Percentiles rank a stretch among this genome's conserved stretches.
These are phyloP conservation scores for Nectriaceae sp. DNA, from an alignment of 2,329 filamentous ascomycete genomes.

Conservation along the genomic window DNA sequence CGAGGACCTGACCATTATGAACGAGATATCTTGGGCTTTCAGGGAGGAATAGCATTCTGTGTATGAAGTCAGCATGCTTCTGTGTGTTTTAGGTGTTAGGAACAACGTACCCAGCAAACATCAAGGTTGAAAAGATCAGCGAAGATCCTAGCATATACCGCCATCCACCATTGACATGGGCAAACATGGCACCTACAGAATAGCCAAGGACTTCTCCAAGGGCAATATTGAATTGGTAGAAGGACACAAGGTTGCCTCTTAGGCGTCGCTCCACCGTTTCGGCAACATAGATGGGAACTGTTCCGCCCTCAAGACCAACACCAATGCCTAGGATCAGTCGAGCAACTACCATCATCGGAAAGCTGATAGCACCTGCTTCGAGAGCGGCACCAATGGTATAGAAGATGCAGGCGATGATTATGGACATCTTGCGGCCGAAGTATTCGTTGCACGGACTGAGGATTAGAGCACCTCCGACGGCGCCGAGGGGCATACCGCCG, in stretches of 20 bases:
- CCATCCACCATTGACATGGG: slow-evolving; percentile 71
- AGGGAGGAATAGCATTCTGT: neutral
- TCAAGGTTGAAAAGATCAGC: slow-evolving; percentile 61
- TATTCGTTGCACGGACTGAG: slow-evolving; percentile 68
- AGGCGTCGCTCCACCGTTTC: slow-evolving; percentile 69
- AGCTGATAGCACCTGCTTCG: slow-evolving; percentile 68
- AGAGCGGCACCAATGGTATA: slow-evolving; percentile 72
- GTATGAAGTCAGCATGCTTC: slow-evolving; percentile 22
- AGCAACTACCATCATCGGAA: slow-evolving; percentile 68
- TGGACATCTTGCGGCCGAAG: slow-evolving; percentile 67
- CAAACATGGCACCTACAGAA: slow-evolving; percentile 71
- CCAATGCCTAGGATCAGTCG: slow-evolving; percentile 70
- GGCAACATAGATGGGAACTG: slow-evolving; percentile 73
- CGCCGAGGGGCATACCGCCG: slow-evolving; percentile 70
- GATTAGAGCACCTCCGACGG: slow-evolving; percentile 68
- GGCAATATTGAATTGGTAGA: slow-evolving; percentile 77
- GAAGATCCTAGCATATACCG: slow-evolving; percentile 74
- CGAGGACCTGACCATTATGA: neutral
- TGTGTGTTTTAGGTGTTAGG: slow-evolving; percentile 43
- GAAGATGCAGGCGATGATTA: slow-evolving; percentile 67
- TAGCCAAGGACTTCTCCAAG: slow-evolving; percentile 75
- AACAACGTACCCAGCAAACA: slow-evolving; percentile 35
- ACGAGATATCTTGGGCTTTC: neutral
- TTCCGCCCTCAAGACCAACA: slow-evolving; percentile 73
- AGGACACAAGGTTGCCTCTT: slow-evolving; percentile 71